These are phyloP conservation scores for Euryodendron excelsum DNA, from an alignment of 148 eudicot genomes.

Conservation along the genomic window DNA sequence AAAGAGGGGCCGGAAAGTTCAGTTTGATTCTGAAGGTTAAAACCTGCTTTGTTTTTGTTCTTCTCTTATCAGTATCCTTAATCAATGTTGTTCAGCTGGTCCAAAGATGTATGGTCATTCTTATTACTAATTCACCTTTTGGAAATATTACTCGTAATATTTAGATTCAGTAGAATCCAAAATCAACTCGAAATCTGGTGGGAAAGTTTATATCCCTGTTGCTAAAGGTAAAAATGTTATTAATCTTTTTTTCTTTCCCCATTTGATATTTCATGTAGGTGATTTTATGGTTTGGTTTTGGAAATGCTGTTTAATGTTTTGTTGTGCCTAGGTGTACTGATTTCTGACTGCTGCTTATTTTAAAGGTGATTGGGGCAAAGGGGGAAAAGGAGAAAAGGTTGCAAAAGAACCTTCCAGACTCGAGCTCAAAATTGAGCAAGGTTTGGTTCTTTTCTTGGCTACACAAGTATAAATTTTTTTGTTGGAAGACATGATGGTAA, in stretches of 20 bases:
- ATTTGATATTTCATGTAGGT: neutral
- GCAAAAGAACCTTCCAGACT: slow-evolving; percentile 35
- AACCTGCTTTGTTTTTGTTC: slow-evolving; percentile 1
- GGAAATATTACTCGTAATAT: slow-evolving; percentile 5
- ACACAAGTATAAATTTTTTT: neutral
- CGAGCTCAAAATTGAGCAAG: slow-evolving; percentile 57
- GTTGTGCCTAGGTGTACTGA: neutral
- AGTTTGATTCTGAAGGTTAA: slow-evolving; percentile 59
- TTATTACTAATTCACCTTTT: neutral
- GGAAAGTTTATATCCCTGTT: slow-evolving; percentile 35
- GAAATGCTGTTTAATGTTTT: slow-evolving; percentile 1
- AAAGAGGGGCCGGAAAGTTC: slow-evolving; percentile 64
- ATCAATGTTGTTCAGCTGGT: neutral
- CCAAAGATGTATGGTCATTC: neutral
- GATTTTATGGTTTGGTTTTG: neutral
- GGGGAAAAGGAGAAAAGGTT: slow-evolving; percentile 64
- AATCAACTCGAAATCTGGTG: slow-evolving; percentile 39
- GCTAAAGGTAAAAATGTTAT: slow-evolving; percentile 31
- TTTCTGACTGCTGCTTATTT: neutral
- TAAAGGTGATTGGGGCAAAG: slow-evolving; percentile 36
- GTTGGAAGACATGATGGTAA: neutral
- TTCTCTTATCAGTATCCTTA: neutral
- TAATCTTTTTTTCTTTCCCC: neutral
- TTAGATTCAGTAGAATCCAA: slow-evolving; percentile 21
- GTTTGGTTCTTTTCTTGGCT: slow-evolving; percentile 33